Percentiles rank a stretch among this genome's conserved stretches.
Conservation (phyloP, 768 basidiomycete genomes). For the Dacryopinax spathularia region DNA sequence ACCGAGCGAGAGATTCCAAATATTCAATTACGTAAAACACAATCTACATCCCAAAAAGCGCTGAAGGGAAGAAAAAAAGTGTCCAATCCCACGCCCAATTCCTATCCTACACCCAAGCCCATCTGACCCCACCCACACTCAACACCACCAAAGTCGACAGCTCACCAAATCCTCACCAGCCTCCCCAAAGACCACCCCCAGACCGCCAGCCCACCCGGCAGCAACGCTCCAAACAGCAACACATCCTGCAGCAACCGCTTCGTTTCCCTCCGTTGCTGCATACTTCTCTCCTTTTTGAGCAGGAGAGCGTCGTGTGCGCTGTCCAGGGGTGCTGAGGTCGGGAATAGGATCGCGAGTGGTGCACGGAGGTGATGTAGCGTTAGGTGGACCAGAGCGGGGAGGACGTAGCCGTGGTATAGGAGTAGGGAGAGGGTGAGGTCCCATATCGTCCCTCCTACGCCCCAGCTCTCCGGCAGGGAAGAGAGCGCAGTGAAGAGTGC, state of each 20-base stretch:
- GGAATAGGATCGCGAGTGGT: constrained; percentile 71
- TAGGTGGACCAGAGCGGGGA: constrained; percentile 57
- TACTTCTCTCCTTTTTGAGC: constrained; percentile 67
- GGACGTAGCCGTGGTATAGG: constrained; percentile 4
- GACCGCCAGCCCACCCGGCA: neutral
- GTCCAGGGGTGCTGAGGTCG: constrained; percentile 35
- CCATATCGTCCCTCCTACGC: neutral
- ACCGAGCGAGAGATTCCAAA: too few species aligned
- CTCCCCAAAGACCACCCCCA: neutral
- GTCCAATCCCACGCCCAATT: neutral
- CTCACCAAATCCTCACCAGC: neutral
- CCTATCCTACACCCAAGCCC: neutral
- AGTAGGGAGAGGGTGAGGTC: neutral
- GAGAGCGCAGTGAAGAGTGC: neutral
- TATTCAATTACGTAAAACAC: too few species aligned
- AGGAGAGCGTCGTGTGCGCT: constrained; percentile 37
- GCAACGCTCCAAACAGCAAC: neutral
- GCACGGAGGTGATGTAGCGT: constrained; percentile 69
- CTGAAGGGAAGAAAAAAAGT: too few species aligned
- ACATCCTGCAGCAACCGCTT: neutral
- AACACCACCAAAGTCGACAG: too few species aligned
- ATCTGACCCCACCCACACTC: too few species aligned
- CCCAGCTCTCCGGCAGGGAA: neutral
- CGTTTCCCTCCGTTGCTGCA: constrained; percentile 50
- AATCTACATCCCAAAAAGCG: too few species aligned